phyloP scores from a whole-genome alignment of 2,329 filamentous ascomycete genomes.

The Aciculosporium take region DNA sequence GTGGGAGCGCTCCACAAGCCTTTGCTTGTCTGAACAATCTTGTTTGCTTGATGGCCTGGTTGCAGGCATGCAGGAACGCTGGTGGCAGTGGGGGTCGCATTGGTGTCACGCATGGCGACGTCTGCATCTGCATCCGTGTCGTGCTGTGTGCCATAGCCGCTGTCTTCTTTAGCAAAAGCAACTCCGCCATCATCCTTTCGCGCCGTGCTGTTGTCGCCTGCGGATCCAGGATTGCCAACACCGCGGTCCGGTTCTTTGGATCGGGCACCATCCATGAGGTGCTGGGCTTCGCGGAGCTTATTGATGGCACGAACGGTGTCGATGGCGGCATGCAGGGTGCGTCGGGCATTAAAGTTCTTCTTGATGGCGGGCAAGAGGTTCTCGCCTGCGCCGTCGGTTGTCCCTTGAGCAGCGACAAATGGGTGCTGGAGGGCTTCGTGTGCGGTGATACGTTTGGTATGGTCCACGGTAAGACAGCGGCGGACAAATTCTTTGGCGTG shows the following conservation, averaged over 20 bases:
- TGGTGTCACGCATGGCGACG: constrained; percentile 34
- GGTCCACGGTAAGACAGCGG: constrained; percentile 81
- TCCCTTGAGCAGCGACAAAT: constrained; percentile 43
- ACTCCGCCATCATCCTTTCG: constrained; percentile 33
- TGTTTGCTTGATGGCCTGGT: constrained; percentile 40
- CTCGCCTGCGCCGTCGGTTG: constrained; percentile 34
- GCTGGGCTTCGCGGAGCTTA: constrained; percentile 51
- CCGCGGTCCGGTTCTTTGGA: constrained; percentile 35
- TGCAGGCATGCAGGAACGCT: constrained; percentile 37
- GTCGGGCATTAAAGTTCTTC: constrained; percentile 60
- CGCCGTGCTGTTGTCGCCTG: constrained; percentile 6
- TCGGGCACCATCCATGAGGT: constrained; percentile 40
- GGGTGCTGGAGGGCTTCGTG: constrained; percentile 60
- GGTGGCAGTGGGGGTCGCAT: constrained; percentile 21
- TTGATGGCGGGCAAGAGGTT: constrained; percentile 55
- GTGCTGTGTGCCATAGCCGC: constrained; percentile 32
- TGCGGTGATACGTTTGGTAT: constrained; percentile 74
- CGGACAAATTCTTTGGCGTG: constrained; percentile 85
- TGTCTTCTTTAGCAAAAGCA: constrained; percentile 28
- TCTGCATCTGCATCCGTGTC: constrained; percentile 25
- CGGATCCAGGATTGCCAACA: constrained; percentile 6
- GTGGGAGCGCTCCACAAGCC: constrained; percentile 40
- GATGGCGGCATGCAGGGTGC: constrained; percentile 55
- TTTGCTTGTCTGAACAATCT: constrained; percentile 48
- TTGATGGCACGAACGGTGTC: constrained; percentile 59